These are phyloP conservation scores for Colletotrichum sp. DNA, from an alignment of 2,329 filamentous ascomycete species.

Conservation along the genomic window DNA sequence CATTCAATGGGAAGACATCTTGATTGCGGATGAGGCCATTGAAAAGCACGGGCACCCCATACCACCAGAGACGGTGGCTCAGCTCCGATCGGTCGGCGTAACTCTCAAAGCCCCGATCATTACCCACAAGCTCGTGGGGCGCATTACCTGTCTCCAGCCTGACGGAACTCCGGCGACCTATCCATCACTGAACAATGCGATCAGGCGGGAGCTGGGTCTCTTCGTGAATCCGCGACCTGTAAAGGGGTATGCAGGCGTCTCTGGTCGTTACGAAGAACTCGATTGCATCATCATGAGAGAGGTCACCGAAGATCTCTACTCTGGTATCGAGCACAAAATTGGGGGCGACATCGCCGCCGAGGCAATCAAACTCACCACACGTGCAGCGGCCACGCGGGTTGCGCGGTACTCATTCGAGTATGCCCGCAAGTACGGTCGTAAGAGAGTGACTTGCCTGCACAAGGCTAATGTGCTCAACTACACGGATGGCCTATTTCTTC, in stretches of 20 bases:
- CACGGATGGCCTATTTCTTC: slow-evolving; percentile 78
- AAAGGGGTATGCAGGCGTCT: neutral
- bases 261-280: slow-evolving; percentile 38
- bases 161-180: neutral
- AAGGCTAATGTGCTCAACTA: slow-evolving; percentile 98
- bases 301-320: slow-evolving; percentile 98
- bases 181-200: neutral
- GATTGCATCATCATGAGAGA: slow-evolving; percentile 98
- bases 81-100: neutral
- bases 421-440: neutral
- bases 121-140: neutral
- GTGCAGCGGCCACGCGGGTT: slow-evolving; percentile 25
- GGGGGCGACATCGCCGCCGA: slow-evolving; percentile 77
- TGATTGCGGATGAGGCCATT: neutral
- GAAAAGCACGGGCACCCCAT: neutral
- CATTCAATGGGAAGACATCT: neutral
- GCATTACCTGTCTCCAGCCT: neutral
- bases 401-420: neutral
- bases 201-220: neutral
- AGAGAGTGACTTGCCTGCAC: slow-evolving; percentile 92
- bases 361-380: slow-evolving; percentile 74
- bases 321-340: slow-evolving; percentile 86
- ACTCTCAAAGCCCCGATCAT: neutral
- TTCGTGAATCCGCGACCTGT: neutral
- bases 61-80: neutral